Evolutionary conservation across 108 stramenopile species (phyloP).

Genomic region (Fragilariopsis cylindrus): DNA sequence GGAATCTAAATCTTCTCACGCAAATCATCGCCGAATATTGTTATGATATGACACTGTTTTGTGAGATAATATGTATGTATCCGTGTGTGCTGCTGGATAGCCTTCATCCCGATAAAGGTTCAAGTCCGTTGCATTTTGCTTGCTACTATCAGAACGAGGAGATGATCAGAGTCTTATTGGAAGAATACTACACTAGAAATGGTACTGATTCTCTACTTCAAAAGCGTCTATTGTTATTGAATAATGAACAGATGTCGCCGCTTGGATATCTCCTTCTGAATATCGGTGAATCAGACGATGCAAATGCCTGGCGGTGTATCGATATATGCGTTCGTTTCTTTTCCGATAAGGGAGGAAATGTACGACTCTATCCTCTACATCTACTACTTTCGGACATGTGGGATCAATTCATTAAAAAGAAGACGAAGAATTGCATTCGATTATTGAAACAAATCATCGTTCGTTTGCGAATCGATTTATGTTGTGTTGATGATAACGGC

Average conservation of each 20-base stretch:
- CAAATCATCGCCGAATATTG: not conserved
- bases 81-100: not conserved
- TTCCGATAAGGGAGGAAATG: not conserved
- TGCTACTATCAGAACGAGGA: conserved; percentile 8
- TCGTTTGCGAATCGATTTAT: not conserved
- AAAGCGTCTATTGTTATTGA: not conserved
- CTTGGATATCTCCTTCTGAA: conserved; percentile 6
- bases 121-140: conserved; percentile 1
- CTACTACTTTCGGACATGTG: not conserved
- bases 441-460: not conserved
- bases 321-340: not conserved
- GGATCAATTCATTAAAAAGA: not conserved
- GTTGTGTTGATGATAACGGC: conserved; percentile 1
- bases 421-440: not conserved
- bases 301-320: not conserved
- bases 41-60: not conserved
- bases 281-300: not conserved
- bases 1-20: not conserved
- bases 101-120: not conserved
- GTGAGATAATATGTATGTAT: not conserved
- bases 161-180: not conserved
- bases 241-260: not conserved
- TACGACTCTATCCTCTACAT: not conserved
- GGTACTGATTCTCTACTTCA: not conserved
- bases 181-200: not conserved